phyloP scores from a whole-genome alignment of 2,329 filamentous ascomycete genomes.

The Phyllosticta ampelicida region DNA sequence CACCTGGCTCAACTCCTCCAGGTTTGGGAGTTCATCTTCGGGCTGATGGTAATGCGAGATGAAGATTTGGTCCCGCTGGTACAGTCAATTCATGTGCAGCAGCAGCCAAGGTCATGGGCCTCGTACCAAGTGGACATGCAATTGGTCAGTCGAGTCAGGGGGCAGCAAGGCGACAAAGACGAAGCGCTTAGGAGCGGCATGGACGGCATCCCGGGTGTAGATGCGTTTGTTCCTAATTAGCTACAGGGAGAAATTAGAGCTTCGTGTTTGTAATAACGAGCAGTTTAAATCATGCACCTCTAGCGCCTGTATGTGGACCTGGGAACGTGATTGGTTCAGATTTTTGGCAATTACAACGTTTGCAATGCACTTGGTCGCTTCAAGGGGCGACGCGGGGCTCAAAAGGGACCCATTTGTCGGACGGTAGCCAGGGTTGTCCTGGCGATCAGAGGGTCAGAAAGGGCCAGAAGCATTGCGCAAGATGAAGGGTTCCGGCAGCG shows the following conservation, averaged over 20 bases:
- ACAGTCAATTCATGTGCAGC: constrained; percentile 29
- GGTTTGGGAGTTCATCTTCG: constrained; percentile 60
- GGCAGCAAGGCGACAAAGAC: constrained; percentile 67
- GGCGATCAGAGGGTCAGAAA: not conserved
- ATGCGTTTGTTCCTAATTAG: constrained; percentile 71
- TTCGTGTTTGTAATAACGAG: not conserved
- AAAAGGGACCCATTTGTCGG: not conserved
- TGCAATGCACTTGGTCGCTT: constrained; percentile 48
- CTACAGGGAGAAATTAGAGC: constrained; percentile 38
- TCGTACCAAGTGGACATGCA: constrained; percentile 34
- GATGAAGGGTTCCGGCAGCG: not conserved
- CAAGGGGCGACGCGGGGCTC: constrained; percentile 6
- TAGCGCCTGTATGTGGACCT: constrained; percentile 71
- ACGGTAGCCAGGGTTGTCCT: constrained; percentile 5
- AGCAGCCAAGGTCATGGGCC: not conserved
- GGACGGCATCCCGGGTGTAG: constrained; percentile 62
- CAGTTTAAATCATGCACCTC: constrained; percentile 33
- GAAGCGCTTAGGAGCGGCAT: constrained; percentile 66
- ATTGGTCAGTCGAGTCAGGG: constrained; percentile 21
- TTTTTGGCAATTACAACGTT: constrained; percentile 76
- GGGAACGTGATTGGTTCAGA: constrained; percentile 60
- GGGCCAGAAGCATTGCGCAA: not conserved
- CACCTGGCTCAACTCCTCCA: constrained; percentile 47
- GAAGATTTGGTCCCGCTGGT: constrained; percentile 70
- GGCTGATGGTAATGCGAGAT: constrained; percentile 76